Evolutionary conservation across 345 rosid species (phyloP).

Genomic region (Turritis glabra): DNA sequence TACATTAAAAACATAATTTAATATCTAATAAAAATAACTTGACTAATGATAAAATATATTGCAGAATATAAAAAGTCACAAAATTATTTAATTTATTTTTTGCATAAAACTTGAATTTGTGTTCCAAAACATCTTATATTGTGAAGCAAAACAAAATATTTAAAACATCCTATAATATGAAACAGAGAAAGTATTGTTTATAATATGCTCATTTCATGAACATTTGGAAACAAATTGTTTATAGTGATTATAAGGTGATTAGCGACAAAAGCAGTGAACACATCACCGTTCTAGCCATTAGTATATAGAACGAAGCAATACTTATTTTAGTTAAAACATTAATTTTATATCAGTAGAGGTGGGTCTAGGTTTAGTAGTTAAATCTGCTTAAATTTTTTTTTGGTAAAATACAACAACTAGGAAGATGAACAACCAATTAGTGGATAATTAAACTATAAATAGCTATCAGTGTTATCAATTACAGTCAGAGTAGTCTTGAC

Average conservation of each 20-base stretch:
- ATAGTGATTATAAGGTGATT: background rate
- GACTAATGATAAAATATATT: too few relatives aligned
- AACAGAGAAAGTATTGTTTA: too few relatives aligned
- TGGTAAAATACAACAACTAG: slow-evolving; percentile 9
- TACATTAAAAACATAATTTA: too few relatives aligned
- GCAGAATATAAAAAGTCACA: too few relatives aligned
- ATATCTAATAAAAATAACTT: too few relatives aligned
- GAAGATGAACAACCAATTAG: slow-evolving; percentile 33
- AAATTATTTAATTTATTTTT: too few relatives aligned
- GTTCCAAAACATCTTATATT: too few relatives aligned
- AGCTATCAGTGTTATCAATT: slow-evolving; percentile 24
- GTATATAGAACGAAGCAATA: background rate
- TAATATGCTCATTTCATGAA: background rate
- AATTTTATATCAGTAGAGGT: background rate
- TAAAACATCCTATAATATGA: too few relatives aligned
- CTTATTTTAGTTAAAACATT: background rate
- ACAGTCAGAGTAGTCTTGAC: slow-evolving; percentile 36
- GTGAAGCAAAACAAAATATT: too few relatives aligned
- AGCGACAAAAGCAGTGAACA: background rate
- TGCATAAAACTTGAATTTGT: too few relatives aligned
- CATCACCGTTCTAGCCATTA: background rate
- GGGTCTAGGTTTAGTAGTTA: slow-evolving; percentile 16
- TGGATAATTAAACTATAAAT: slow-evolving; percentile 11
- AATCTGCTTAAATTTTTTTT: slow-evolving; percentile 13
- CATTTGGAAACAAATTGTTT: background rate